Conservation (phyloP, 345 rosid genomes). For the Lagerstroemia speciosa region DNA sequence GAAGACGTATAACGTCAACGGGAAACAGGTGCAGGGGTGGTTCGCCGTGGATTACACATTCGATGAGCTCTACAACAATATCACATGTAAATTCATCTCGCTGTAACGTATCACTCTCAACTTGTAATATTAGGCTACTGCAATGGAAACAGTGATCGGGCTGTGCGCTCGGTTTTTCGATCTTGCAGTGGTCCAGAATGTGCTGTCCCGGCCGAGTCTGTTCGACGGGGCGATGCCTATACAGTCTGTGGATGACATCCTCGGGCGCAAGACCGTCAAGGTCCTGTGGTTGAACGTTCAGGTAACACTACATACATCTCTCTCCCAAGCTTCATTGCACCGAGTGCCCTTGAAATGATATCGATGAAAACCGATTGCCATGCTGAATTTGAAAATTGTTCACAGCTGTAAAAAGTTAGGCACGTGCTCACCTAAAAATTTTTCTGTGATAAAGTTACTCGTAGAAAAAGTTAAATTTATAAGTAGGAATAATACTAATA, state of each 20-base stretch:
- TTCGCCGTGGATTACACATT: constrained; percentile 43
- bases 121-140: no score
- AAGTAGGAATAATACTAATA: no score
- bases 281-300: constrained; percentile 70
- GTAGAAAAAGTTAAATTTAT: no score
- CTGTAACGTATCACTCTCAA: no score
- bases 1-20: constrained; percentile 46
- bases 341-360: no score
- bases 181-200: constrained; percentile 48
- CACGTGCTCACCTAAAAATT: no score
- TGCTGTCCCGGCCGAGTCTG: constrained; percentile 34
- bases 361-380: no score
- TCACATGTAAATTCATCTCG: constrained; percentile 27
- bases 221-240: constrained; percentile 44
- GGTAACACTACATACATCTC: constrained; percentile 24
- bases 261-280: constrained; percentile 22
- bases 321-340: no score
- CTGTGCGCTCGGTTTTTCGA: background rate
- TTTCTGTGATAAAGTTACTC: no score
- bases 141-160: background rate
- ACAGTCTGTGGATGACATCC: constrained; percentile 41
- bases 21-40: constrained; percentile 52
- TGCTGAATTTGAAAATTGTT: background rate
- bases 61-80: constrained; percentile 23
- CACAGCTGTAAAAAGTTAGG: no score